Conservation (phyloP, 495 filamentous ascomycete genomes). For the Lasiosphaeria miniovina region DNA sequence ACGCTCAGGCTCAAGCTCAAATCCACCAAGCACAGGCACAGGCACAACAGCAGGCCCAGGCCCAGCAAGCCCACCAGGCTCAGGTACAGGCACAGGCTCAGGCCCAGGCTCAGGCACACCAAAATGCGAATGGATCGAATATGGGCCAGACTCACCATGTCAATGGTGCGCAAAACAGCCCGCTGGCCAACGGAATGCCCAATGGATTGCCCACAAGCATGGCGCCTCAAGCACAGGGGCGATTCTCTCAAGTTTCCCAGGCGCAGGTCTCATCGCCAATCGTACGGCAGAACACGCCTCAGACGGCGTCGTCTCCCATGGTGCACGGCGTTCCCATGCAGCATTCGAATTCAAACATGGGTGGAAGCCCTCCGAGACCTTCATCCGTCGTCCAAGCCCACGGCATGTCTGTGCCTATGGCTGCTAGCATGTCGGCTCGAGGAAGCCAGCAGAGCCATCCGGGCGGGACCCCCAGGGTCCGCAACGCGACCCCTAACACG, state of each 20-base stretch:
- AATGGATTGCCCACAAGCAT: constrained; percentile 47
- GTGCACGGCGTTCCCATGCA: constrained; percentile 73
- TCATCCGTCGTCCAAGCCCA: constrained; percentile 73
- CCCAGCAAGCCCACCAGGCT: constrained; percentile 49
- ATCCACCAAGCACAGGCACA: constrained; percentile 54
- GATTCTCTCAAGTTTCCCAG: constrained; percentile 61
- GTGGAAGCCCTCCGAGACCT: constrained; percentile 72
- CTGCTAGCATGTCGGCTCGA: constrained; percentile 70
- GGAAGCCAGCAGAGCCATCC: constrained; percentile 75
- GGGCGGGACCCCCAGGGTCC: constrained; percentile 78
- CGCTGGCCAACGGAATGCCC: constrained; percentile 22
- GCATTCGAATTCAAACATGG: constrained; percentile 73
- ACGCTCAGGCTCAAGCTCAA: constrained; percentile 35
- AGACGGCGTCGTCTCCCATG: constrained; percentile 72
- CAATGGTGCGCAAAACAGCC: constrained; percentile 42
- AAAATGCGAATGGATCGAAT: constrained; percentile 33
- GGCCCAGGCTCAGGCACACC: constrained; percentile 42
- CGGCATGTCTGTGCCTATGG: constrained; percentile 59
- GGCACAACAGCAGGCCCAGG: constrained; percentile 42
- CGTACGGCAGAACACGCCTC: constrained; percentile 74
- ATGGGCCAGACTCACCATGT: constrained; percentile 31
- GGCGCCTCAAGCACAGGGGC: constrained; percentile 54
- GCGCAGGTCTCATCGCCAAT: constrained; percentile 74
- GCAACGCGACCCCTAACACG: constrained; percentile 75
- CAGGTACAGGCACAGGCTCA: constrained; percentile 34